Evolutionary conservation across 106 monocot species (phyloP), one percentile per base, ranked within the genome.

Genomic region (Acorus gramineus): DNA sequence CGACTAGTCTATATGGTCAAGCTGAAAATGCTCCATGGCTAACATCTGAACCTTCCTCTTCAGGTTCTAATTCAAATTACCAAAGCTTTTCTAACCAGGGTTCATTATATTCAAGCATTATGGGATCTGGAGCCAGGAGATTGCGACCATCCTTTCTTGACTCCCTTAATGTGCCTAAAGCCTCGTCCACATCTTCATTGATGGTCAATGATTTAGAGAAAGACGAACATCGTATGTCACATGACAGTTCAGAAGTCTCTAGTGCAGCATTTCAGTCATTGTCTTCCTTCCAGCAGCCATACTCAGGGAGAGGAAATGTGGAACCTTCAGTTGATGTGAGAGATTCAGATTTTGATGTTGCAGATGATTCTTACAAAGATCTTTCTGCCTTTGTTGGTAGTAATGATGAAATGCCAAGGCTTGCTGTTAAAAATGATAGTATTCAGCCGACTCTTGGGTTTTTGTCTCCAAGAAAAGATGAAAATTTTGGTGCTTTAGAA

Each of bases 131-230:
- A 54, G 55, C 57, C 53, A 62, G 13, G 64, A 77, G 84, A 78
- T 73, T 83, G 53, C 72, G 92, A 4, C 92, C 85, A 66, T 92
- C 88, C 53, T 99, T 99, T 72, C 92, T 88, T 77, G 88, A 92
- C 55, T 77, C 88, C 14, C 52, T 99, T 74, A 88, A 85, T 60
- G 75, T 81, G 8, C 69, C 80, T 53, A 74, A 70, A 62, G 80
- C 11, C 52, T 70, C 83, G 55, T 79, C 82, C 57, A 69, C 7
- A 42, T 74, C 78, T 60, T 49, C 67, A 71, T 65, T 44, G 11
- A 53, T 66, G 60, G 66, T 51, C 58, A 49, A 11, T 8, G 66
- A 77, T 52, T 47, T 68, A 49, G 72, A 50, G 50, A 84, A 84
- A 50, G 47, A 61, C 58, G 73, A 81, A 62, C 62, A 62, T n/a